A percentile compares a stretch with the other conserved stretches of the same genome.
Conservation (phyloP, 1,139 yeast species). For the Sugiyamaella xylanicola region DNA sequence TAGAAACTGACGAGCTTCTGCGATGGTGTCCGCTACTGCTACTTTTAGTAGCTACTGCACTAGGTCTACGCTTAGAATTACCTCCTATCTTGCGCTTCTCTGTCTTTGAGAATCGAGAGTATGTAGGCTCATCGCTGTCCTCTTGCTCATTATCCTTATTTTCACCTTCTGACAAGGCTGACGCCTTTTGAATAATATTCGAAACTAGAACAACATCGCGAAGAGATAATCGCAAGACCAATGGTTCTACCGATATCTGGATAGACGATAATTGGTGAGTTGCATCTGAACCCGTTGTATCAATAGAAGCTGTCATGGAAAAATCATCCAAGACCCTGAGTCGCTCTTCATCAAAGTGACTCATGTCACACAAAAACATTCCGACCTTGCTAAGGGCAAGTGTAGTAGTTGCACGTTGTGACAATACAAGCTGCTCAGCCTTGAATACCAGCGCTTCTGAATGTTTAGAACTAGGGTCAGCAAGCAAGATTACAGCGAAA, state of each 20-base stretch:
- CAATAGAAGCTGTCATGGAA: slow-evolving; percentile 74
- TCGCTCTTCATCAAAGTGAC: slow-evolving; percentile 57
- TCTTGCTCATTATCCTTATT: slow-evolving; percentile 23
- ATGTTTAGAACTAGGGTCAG: slow-evolving; percentile 67
- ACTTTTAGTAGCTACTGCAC: slow-evolving; percentile 15
- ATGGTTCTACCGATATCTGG: slow-evolving; percentile 75
- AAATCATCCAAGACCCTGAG: slow-evolving; percentile 87
- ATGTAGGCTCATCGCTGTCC: slow-evolving; percentile 17
- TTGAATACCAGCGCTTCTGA: slow-evolving; percentile 92
- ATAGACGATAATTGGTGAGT: slow-evolving; percentile 62
- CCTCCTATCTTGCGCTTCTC: slow-evolving; percentile 21
- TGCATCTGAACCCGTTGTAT: slow-evolving; percentile 64
- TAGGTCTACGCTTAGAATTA: slow-evolving; percentile 14
- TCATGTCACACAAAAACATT: slow-evolving; percentile 81
- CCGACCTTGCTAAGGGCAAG: slow-evolving; percentile 81
- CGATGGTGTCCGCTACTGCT: slow-evolving; percentile 6
- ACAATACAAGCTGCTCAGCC: slow-evolving; percentile 72
- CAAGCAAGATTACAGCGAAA: slow-evolving; percentile 75
- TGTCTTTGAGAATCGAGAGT: slow-evolving; percentile 19
- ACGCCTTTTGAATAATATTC: slow-evolving; percentile 70
- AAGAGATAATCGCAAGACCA: slow-evolving; percentile 77
- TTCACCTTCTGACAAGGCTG: slow-evolving; percentile 48
- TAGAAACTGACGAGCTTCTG: slow-evolving; percentile 7
- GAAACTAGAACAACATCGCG: slow-evolving; percentile 84
- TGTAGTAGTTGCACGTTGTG: slow-evolving; percentile 64